phyloP scores from a whole-genome alignment of 2,329 filamentous ascomycete species.

The Aspergillus quadricinctus region DNA sequence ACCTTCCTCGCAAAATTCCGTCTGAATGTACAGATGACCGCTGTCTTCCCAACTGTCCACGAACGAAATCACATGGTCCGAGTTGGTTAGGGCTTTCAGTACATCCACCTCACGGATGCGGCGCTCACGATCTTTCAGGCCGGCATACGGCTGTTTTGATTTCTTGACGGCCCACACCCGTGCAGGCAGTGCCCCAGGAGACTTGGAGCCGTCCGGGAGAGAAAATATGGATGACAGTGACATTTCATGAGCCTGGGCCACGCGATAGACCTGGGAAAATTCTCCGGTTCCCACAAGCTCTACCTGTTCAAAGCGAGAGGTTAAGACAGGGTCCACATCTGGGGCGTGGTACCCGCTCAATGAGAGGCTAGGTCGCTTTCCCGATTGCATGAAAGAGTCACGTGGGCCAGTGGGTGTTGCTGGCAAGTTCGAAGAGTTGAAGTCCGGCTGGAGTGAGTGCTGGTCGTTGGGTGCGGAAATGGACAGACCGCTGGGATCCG shows the following conservation, averaged over 20 bases:
- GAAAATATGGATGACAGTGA: conserved; percentile 41
- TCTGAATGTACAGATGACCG: conserved; percentile 89
- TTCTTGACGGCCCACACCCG: conserved; percentile 92
- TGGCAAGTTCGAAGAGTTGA: conserved; percentile 53
- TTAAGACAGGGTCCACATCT: conserved; percentile 71
- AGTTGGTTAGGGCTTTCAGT: conserved; percentile 69
- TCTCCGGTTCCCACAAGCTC: conserved; percentile 81
- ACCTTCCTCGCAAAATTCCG: conserved; percentile 92
- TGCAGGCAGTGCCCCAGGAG: conserved; percentile 51
- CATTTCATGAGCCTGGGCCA: conserved; percentile 47
- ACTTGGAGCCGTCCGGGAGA: conserved; percentile 45
- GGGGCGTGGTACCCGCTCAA: conserved; percentile 66
- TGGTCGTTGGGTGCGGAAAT: conserved; percentile 63
- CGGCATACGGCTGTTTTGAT: conserved; percentile 72
- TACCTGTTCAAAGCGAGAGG: conserved; percentile 73
- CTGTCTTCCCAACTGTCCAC: conserved; percentile 84
- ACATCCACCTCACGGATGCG: conserved; percentile 82
- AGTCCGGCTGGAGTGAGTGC: conserved; percentile 36
- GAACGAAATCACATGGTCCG: conserved; percentile 81
- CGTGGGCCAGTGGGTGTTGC: conserved; percentile 74
- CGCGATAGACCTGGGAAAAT: conserved; percentile 88
- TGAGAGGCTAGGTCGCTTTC: conserved; percentile 61
- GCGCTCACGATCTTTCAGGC: conserved; percentile 71
- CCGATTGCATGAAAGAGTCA: conserved; percentile 55
- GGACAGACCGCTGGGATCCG: conserved; percentile 76